A percentile compares a stretch with the other conserved stretches of the same genome.
These are phyloP conservation scores for Aspergillus amoenus DNA, from an alignment of 2,329 filamentous ascomycete genomes.

Conservation along the genomic window DNA sequence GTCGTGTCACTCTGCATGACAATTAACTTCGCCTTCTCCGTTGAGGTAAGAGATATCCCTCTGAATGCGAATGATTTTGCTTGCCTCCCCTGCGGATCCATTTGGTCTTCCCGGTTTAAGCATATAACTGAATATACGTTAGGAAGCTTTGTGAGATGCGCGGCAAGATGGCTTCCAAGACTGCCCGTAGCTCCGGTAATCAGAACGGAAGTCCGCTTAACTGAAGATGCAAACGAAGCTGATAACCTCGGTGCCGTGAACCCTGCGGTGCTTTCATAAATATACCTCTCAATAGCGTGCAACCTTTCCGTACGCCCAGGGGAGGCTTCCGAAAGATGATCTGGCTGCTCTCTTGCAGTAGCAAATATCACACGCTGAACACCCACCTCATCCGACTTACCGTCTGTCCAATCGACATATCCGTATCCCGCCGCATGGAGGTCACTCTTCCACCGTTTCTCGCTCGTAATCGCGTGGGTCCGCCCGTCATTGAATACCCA, in stretches of 20 bases:
- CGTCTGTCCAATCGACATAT: conserved; percentile 37
- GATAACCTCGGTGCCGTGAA: conserved; percentile 15
- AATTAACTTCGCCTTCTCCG: conserved; percentile 35
- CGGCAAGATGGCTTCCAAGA: conserved; percentile 43
- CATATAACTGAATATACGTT: conserved; percentile 42
- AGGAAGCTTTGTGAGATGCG: conserved; percentile 31
- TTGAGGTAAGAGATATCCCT: conserved; percentile 22
- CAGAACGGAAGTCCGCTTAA: conserved; percentile 28
- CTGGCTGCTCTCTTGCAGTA: conserved; percentile 15
- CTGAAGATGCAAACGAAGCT: neutral
- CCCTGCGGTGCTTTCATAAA: conserved; percentile 21
- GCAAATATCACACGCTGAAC: conserved; percentile 28
- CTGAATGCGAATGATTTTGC: conserved; percentile 28
- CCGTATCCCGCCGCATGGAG: conserved; percentile 31
- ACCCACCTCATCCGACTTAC: conserved; percentile 23
- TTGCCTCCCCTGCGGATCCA: conserved; percentile 34
- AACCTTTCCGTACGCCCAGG: conserved; percentile 13
- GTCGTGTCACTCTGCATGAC: conserved; percentile 53
- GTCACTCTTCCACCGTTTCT: conserved; percentile 25
- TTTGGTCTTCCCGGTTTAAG: conserved; percentile 44
- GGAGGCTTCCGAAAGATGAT: neutral
- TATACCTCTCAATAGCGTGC: conserved; percentile 22
- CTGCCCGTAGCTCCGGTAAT: conserved; percentile 45
- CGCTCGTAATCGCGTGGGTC: conserved; percentile 28
- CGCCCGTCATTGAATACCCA: conserved; percentile 42